Evolutionary conservation across 2,329 filamentous ascomycete species (phyloP), one percentile per base, ranked within the genome.

Genomic region (Monilinia aucupariae): DNA sequence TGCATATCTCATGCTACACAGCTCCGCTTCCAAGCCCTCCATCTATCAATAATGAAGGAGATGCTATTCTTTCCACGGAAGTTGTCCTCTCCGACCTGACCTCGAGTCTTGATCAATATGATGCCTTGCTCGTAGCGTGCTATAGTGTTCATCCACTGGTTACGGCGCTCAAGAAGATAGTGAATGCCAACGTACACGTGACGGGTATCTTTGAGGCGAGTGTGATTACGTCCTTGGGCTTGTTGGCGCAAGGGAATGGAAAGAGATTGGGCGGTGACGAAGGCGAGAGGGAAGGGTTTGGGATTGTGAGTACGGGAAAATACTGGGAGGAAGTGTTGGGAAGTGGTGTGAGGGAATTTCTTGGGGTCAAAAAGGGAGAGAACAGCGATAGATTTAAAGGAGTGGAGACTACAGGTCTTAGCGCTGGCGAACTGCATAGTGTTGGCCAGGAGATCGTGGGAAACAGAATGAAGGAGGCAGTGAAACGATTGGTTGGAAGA

Each of bases 171-270:
- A 80, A 80, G 77, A 62, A 71, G 15, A 66, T 62, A 39, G 59
- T 69, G 13, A 50, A 64, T n/a, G 60, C 66, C n/a, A 56, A 65
- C 82, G 77, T 75, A 41, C 82, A 85, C 41, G 87, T 91, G 6
- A 87, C 85, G 0, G 92, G 93, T 7, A 96, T 97, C 62, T 94
- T 97, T 71, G 92, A 97, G 75, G 89, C 91, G 0, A 91, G 88
- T 70, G 80, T 96, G 17, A 78, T 86, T 6, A 69, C 73, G 9
- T 68, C 72, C 70, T 74, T 70, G 1, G 64, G 68, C 6, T 75
- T 82, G 30, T 76, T 80, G 49, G 73, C 62, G 32, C 72, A 70
- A 62, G 45, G 25, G 76, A 68, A 58, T 73, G 68, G 3, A 39
- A 50, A 30, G 25, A 62, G 51, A 56, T 32, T 47, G 37, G 10